Conservation (phyloP, 352 stramenopile genomes). For the Aphanomyces invadans region DNA sequence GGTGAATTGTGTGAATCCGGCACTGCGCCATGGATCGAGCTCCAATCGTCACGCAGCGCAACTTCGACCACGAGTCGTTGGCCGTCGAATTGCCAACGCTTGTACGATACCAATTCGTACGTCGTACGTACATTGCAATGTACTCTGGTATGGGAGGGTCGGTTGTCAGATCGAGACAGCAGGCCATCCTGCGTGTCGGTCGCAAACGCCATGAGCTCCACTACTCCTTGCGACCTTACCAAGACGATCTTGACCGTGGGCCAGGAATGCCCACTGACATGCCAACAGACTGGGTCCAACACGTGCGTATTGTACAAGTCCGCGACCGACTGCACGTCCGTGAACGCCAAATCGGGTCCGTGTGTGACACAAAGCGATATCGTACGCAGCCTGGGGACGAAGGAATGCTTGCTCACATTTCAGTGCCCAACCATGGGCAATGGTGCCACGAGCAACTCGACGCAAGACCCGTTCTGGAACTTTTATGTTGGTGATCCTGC, state of each 20-base stretch:
- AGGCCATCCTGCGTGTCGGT: no score
- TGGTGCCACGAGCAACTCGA: not conserved
- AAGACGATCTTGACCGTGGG: conserved; percentile 3
- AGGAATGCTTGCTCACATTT: conserved; percentile 13
- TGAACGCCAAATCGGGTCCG: not conserved
- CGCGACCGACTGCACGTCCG: not conserved
- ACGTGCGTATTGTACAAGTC: not conserved
- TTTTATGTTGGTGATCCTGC: conserved; percentile 1
- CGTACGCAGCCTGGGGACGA: not conserved
- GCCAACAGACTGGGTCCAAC: not conserved
- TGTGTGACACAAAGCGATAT: not conserved
- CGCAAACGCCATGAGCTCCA: not conserved
- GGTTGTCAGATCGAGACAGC: no score
- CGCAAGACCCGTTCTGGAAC: not conserved
- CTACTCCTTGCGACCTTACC: not conserved
- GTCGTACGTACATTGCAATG: not conserved
- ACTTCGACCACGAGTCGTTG: no score
- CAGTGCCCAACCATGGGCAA: not conserved
- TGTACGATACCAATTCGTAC: no score
- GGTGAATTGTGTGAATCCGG: no score
- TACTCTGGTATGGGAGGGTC: not conserved
- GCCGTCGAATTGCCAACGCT: no score
- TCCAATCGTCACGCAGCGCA: no score
- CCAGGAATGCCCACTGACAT: not conserved
- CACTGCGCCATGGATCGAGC: no score